Conservation (phyloP, 2,329 filamentous ascomycete species). For the Cercospora zeae-maydis region DNA sequence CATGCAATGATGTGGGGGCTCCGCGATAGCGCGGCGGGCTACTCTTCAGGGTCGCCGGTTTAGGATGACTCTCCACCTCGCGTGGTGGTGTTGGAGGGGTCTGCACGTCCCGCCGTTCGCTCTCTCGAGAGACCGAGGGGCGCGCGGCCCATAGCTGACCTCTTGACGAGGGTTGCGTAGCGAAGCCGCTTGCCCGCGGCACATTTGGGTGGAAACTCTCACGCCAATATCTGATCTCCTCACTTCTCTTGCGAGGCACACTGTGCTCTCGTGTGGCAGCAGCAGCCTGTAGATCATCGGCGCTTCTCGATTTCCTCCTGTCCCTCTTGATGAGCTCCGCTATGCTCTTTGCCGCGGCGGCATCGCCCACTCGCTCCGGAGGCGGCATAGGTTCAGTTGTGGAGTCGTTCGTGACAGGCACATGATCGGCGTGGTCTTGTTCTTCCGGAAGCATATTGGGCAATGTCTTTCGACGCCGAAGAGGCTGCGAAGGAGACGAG, state of each 20-base stretch:
- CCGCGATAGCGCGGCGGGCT: constrained; percentile 14
- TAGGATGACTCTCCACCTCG: constrained; percentile 3
- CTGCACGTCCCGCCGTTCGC: background rate
- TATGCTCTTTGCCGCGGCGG: constrained; percentile 10
- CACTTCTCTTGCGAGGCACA: constrained; percentile 33
- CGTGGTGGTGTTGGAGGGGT: background rate
- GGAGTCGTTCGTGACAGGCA: constrained; percentile 2
- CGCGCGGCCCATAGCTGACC: constrained; percentile 10
- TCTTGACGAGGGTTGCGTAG: constrained; percentile 9
- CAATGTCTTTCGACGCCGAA: constrained; percentile 34
- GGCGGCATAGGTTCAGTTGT: background rate
- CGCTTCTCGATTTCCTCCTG: constrained; percentile 37
- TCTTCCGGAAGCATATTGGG: constrained; percentile 33
- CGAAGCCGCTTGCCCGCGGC: constrained; percentile 32
- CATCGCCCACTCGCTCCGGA: constrained; percentile 7
- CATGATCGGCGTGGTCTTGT: constrained; percentile 24
- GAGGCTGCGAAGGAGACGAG: constrained; percentile 25
- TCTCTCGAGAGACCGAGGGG: background rate
- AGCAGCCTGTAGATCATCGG: constrained; percentile 31
- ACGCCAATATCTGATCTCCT: constrained; percentile 38
- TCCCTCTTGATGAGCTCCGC: constrained; percentile 20
- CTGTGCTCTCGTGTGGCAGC: constrained; percentile 17
- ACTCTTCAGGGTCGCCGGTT: constrained; percentile 18
- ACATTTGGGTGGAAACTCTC: constrained; percentile 33
- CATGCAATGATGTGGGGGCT: constrained; percentile 13